Base-by-base conservation (phyloP, 2,329 filamentous ascomycete species). In the Calonectria montana region DNA sequence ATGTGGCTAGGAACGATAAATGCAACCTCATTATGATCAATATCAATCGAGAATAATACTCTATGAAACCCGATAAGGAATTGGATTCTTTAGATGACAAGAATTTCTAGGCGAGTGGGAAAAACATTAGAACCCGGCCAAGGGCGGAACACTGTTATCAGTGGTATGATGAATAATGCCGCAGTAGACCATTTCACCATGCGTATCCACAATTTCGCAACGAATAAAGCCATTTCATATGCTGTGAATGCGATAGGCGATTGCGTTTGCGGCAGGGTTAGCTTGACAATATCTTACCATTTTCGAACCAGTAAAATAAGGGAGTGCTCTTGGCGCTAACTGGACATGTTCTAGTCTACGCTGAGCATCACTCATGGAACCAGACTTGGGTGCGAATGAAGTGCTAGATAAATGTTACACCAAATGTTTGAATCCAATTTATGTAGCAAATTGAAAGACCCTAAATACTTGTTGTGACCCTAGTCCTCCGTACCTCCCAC, bases 201-300 rank as follows among this genome's bases (percentile, higher is more conserved):
- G 31, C 7, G 31, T 39, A 39, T 59, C 53, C 53, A 59, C 53
- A 39, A 59, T 59, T 59, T 25, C 53, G 53, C 53, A 39, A 59
- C 13, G 16, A 16, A 15, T 35, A 15, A 10, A 3, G 13, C 29
- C 35, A 39, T 18, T 25, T 59, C 13, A 21, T 21, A 23, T 39
- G 13, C 23, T 23, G 31, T 9, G 23, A 23, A 35, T 21, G 31
- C 21, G 31, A 59, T 59, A 25, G 5, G 31, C 21, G 53, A 59
- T 59, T 59, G 53, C 53, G 53, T 59, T 39, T 59, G n/a, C 31
- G n/a, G 35, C 53, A 37, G 31, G 53, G 53, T 59, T 39, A 59
- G 39, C 35, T 39, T 59, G 13, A 13, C 21, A 23, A 59, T 25
- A 9, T 18, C 21, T 39, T 16, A 35, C 23, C 16, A 39, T 59